Evolutionary conservation across 2,329 filamentous ascomycete species (phyloP).

Genomic region (Metarhizium anisopliae): DNA sequence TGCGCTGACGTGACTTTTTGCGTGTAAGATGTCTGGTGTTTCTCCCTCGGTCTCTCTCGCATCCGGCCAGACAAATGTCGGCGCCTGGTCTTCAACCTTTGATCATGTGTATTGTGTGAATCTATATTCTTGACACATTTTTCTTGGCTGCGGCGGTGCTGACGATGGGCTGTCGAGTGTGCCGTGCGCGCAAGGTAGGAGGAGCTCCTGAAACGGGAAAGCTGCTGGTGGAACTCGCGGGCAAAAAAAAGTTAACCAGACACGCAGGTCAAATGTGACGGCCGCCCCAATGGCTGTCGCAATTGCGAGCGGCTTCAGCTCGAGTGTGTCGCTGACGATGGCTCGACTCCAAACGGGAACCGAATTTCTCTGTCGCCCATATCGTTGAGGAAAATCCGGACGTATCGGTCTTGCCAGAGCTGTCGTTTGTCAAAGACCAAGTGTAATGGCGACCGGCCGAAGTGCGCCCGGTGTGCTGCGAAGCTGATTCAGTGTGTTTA

Average conservation of each 20-base stretch:
- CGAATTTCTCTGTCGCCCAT: constrained; percentile 18
- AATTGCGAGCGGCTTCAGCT: constrained; percentile 34
- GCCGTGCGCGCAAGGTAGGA: constrained; percentile 30
- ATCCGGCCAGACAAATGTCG: neutral
- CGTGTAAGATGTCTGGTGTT: neutral
- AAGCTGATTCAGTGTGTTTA: constrained; percentile 29
- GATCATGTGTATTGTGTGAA: neutral
- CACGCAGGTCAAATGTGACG: constrained; percentile 31
- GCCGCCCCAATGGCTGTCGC: constrained; percentile 31
- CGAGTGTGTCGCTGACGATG: constrained; percentile 29
- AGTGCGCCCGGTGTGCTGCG: constrained; percentile 25
- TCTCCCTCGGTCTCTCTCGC: neutral
- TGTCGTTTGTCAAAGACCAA: constrained; percentile 33
- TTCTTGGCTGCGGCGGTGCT: neutral
- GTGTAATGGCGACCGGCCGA: constrained; percentile 31
- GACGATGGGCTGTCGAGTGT: constrained; percentile 31
- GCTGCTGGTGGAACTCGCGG: neutral
- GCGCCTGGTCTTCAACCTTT: neutral
- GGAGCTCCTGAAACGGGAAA: neutral
- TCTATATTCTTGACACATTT: neutral
- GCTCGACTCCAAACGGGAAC: constrained; percentile 15
- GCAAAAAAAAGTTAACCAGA: neutral
- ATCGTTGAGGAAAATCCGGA: constrained; percentile 28
- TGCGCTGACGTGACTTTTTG: neutral
- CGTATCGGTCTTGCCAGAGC: constrained; percentile 30